Conservation (phyloP, 768 basidiomycete species). For the Suillus clintonianus region DNA sequence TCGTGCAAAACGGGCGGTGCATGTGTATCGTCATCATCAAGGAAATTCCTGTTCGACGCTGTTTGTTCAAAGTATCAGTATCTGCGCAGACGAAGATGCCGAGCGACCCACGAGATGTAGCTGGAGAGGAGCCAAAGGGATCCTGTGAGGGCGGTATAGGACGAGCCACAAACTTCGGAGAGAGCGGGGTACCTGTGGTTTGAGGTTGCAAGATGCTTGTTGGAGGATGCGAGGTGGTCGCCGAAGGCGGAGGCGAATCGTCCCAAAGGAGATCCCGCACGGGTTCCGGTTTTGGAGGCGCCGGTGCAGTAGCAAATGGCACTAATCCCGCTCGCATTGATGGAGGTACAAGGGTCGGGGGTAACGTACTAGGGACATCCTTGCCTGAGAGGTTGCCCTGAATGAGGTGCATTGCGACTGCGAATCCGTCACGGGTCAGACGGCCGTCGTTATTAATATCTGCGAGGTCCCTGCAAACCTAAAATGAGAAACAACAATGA, state of each 20-base stretch:
- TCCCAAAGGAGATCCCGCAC: constrained; percentile 55
- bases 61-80: background rate
- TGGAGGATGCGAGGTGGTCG: constrained; percentile 39
- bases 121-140: constrained; percentile 49
- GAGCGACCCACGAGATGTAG: constrained; percentile 23
- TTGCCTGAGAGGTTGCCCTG: constrained; percentile 80
- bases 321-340: constrained; percentile 57
- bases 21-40: constrained; percentile 64
- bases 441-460: constrained; percentile 88
- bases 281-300: constrained; percentile 38
- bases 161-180: constrained; percentile 29
- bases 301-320: constrained; percentile 39
- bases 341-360: constrained; percentile 78
- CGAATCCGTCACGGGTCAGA: constrained; percentile 89
- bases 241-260: constrained; percentile 47
- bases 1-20: constrained; percentile 61
- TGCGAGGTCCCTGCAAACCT: constrained; percentile 79
- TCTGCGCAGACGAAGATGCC: constrained; percentile 2
- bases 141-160: constrained; percentile 35
- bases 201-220: constrained; percentile 35
- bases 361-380: constrained; percentile 72
- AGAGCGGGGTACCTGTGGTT: constrained; percentile 34
- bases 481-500: constrained; percentile 6
- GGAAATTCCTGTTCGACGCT: constrained; percentile 50
- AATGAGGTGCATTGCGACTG: constrained; percentile 93